These are phyloP conservation scores for Endothia cerciana DNA, from an alignment of 2,329 filamentous ascomycete genomes.

Conservation along the genomic window DNA sequence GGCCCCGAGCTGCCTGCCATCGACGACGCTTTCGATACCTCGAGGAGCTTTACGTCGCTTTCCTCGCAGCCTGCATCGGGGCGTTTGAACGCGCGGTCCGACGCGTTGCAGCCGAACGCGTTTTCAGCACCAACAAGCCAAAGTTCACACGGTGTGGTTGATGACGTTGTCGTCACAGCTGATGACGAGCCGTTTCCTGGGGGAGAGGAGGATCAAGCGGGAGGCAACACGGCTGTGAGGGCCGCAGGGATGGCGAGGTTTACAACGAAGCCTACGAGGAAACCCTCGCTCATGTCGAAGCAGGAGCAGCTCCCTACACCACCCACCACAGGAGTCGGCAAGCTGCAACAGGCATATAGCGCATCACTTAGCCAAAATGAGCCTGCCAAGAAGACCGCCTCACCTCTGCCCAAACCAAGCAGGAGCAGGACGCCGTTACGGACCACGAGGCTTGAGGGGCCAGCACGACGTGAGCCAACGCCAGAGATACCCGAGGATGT, in stretches of 20 bases:
- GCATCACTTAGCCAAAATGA: conserved; percentile 36
- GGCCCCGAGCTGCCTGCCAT: conserved; percentile 43
- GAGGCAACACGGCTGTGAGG: conserved; percentile 26
- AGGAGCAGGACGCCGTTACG: conserved; percentile 28
- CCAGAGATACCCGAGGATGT: conserved; percentile 40
- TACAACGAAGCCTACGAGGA: conserved; percentile 49
- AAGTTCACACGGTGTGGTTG: conserved; percentile 23
- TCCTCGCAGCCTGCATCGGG: conserved; percentile 26
- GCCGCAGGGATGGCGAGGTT: conserved; percentile 49
- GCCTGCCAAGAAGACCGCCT: conserved; percentile 14
- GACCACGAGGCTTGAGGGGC: conserved; percentile 8
- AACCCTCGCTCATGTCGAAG: conserved; percentile 48
- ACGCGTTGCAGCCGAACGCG: conserved; percentile 11
- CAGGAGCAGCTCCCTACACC: conserved; percentile 49
- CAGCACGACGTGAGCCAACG: conserved; percentile 30
- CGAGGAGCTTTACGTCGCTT: conserved; percentile 33
- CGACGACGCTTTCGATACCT: conserved; percentile 34
- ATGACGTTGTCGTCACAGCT: conserved; percentile 31
- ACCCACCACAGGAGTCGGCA: conserved; percentile 31
- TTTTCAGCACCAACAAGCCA: conserved; percentile 13
- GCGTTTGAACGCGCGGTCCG: not conserved
- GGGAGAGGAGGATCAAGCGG: conserved; percentile 6
- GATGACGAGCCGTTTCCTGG: conserved; percentile 26
- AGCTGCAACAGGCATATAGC: conserved; percentile 42
- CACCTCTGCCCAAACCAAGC: conserved; percentile 28